phyloP scores from a whole-genome alignment of 805 yeast genomes.

The Dipodascopsis tothii region DNA sequence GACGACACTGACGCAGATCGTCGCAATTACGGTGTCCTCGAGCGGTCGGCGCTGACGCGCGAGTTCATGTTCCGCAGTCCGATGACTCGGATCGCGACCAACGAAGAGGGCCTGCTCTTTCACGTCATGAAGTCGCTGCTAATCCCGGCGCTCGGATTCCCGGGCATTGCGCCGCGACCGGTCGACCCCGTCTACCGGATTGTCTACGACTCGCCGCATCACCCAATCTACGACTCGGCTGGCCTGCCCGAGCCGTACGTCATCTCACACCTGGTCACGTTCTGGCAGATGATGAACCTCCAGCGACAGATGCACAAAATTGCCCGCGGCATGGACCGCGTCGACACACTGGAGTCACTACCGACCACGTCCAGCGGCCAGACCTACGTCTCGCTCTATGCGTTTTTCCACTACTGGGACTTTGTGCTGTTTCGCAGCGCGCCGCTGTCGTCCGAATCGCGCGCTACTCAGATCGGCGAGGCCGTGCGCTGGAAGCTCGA shows the following conservation, averaged over 20 bases:
- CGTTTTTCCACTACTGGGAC: conserved; percentile 22
- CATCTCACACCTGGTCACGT: conserved; percentile 19
- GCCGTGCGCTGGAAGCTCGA: conserved; percentile 19
- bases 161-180: conserved; percentile 19
- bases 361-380: neutral
- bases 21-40: conserved; percentile 8
- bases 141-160: conserved; percentile 20
- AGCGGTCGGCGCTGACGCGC: neutral
- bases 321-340: conserved; percentile 15
- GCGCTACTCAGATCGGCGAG: conserved; percentile 20
- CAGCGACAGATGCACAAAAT: conserved; percentile 13
- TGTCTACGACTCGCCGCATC: conserved; percentile 22
- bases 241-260: conserved; percentile 19
- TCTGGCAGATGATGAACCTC: conserved; percentile 23
- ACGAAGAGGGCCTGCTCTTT: neutral
- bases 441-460: conserved; percentile 16
- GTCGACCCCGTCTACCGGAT: conserved; percentile 20
- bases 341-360: conserved; percentile 11
- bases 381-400: conserved; percentile 12
- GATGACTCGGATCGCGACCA: neutral
- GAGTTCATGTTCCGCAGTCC: neutral
- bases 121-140: conserved; percentile 14
- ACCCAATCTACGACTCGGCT: conserved; percentile 16
- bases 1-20: neutral
- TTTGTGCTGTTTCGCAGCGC: conserved; percentile 21